Evolutionary conservation across 495 filamentous ascomycete genomes (phyloP).

Genomic region (Chaetomium fimeti): DNA sequence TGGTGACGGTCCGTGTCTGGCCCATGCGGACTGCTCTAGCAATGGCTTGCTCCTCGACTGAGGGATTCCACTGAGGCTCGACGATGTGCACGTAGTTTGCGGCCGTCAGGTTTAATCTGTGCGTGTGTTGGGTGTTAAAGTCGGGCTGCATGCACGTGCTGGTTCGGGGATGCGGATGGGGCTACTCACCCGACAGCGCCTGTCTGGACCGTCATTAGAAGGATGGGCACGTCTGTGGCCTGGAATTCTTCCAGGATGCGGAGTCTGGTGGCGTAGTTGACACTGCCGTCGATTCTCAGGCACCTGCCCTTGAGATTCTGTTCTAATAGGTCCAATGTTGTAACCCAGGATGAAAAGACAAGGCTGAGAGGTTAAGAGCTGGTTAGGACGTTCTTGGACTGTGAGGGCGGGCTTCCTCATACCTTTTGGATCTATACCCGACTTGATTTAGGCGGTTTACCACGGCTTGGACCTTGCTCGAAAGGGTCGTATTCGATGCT

Average conservation of each 20-base stretch:
- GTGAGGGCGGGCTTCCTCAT: not conserved
- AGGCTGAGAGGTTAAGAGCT: constrained; percentile 38
- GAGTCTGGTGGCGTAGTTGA: constrained; percentile 28
- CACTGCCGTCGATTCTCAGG: constrained; percentile 10
- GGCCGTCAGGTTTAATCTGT: constrained; percentile 49
- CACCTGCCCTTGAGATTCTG: constrained; percentile 31
- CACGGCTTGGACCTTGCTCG: not conserved
- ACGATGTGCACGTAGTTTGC: constrained; percentile 51
- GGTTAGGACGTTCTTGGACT: not conserved
- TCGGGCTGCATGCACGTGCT: constrained; percentile 20
- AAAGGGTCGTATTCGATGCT: not conserved
- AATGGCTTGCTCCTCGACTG: constrained; percentile 54
- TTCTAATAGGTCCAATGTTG: constrained; percentile 42
- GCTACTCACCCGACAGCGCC: constrained; percentile 47
- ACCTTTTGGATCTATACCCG: not conserved
- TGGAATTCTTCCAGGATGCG: constrained; percentile 40
- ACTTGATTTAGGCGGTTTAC: not conserved
- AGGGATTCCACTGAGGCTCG: constrained; percentile 58
- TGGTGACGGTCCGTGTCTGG: constrained; percentile 28
- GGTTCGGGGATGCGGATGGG: not conserved
- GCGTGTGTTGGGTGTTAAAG: not conserved
- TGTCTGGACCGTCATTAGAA: constrained; percentile 53
- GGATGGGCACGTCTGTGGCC: constrained; percentile 28
- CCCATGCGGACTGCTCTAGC: constrained; percentile 49
- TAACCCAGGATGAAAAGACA: constrained; percentile 55